Percentiles rank a stretch among this genome's conserved stretches.
These are phyloP conservation scores for Boletus sensibilis DNA, from an alignment of 768 basidiomycete species.

Conservation along the genomic window DNA sequence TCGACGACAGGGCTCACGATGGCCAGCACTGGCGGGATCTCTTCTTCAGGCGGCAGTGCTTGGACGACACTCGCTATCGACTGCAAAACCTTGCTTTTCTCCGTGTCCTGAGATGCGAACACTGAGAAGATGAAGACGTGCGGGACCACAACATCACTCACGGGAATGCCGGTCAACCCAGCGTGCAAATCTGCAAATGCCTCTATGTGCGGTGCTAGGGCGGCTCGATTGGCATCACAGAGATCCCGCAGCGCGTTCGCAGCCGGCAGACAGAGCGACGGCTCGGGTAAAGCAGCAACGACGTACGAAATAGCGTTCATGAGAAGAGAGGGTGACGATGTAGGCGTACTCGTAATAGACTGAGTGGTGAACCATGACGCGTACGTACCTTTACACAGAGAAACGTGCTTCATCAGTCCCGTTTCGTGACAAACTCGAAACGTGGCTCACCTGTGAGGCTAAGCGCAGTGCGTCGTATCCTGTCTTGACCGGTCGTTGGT, in stretches of 20 bases:
- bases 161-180: constrained; percentile 69
- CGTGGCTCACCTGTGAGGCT: constrained; percentile 64
- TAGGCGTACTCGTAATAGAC: constrained; percentile 27
- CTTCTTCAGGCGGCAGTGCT: constrained; percentile 76
- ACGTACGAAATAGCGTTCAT: constrained; percentile 69
- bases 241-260: constrained; percentile 82
- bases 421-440: not conserved
- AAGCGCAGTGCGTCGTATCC: constrained; percentile 72
- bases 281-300: constrained; percentile 66
- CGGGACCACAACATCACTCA: constrained; percentile 34
- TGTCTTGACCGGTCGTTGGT: constrained; percentile 59
- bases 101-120: constrained; percentile 57
- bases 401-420: not conserved
- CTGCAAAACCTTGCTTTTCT: constrained; percentile 88
- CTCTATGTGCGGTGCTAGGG: constrained; percentile 76
- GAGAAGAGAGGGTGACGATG: constrained; percentile 45
- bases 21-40: constrained; percentile 74
- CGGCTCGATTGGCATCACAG: constrained; percentile 87
- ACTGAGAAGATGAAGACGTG: not conserved
- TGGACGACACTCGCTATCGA: constrained; percentile 93
- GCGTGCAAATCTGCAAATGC: constrained; percentile 86
- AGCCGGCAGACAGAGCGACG: constrained; percentile 62
- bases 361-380: constrained; percentile 77
- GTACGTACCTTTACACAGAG: constrained; percentile 52
- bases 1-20: constrained; percentile 75